Evolutionary conservation across 2,329 filamentous ascomycete species (phyloP), one percentile per base, ranked within the genome.

Genomic region (Botrytis deweyae): DNA sequence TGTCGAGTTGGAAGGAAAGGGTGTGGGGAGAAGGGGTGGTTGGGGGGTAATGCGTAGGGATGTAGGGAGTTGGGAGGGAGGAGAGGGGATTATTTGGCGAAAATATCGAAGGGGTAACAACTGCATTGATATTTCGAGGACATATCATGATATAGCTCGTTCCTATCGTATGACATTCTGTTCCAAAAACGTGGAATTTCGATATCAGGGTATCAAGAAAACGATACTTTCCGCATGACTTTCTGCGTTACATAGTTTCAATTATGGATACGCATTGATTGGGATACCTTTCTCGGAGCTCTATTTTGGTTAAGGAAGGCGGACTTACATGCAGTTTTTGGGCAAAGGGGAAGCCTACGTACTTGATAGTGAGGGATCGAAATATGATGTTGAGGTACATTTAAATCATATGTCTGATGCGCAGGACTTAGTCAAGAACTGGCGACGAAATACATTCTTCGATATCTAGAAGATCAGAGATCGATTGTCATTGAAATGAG

Each of bases 31-130:
- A 80, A 64, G 14, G 77, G 76, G 29, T 72, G 76, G 7, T 67
- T 80, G 77, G 33, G 79, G 67, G 64, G 74, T 77, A 42, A 16
- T 79, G 67, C 18, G 77, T 78, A 36, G 76, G 78, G 16, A 78
- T 72, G 73, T 80, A 79, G 38, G 74, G 75, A 4, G 66, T 44
- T 8, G 78, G 75, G 1, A 78, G 77, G n/a, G 70, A 7, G 72
- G 72, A 3, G 76, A 76, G 40, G 74, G 73, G 3, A 80, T 69
- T 14, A 79, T 77, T 46, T 80, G 77, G 14, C 77, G 76, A 76
- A 38, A 76, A 69, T 29, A 68, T 75, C 0, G 70, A 52, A 29
- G 76, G 74, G 2, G 76, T 33, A 22, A 29, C 67, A 9, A 64
- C 58, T 14, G 49, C 20, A 36, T 61, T 7, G 18, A 52, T 55